Evolutionary conservation across 192 early-diverging fungal species (phyloP).

Genomic region (Geranomyces michiganensis): DNA sequence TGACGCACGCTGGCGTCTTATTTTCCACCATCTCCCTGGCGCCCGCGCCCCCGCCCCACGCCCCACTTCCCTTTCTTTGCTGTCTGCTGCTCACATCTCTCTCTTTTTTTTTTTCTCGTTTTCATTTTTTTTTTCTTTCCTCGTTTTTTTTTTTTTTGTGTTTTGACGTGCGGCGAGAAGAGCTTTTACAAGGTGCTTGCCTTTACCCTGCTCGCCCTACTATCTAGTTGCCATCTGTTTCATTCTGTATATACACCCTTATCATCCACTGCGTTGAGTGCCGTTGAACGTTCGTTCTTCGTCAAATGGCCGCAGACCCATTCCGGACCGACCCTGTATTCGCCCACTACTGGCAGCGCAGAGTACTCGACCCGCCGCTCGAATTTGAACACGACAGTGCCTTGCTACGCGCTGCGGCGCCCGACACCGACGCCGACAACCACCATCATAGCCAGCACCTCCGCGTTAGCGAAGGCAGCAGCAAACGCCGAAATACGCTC

Average conservation of each 20-base stretch:
- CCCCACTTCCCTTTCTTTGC: neutral
- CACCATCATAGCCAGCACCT: too few species aligned
- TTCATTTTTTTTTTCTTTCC: neutral
- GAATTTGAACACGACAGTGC: too few species aligned
- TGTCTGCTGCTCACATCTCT: neutral
- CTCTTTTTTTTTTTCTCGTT: neutral
- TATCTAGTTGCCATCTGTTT: neutral
- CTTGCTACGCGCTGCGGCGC: too few species aligned
- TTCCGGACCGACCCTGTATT: neutral
- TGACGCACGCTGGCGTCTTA: too few species aligned
- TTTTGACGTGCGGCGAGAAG: neutral
- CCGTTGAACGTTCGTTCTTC: neutral
- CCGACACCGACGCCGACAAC: too few species aligned
- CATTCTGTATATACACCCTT: neutral
- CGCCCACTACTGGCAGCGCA: slow-evolving; percentile 1
- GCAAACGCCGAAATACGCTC: neutral
- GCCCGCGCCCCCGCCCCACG: too few species aligned
- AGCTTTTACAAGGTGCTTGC: too few species aligned
- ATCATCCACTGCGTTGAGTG: neutral
- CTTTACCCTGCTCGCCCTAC: neutral
- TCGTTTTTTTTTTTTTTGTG: neutral
- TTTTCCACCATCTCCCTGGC: too few species aligned
- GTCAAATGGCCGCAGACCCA: neutral
- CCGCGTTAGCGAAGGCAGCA: neutral
- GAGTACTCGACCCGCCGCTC: neutral